Evolutionary conservation across 305 asterid genomes (phyloP).

Genomic region (Withania somnifera): DNA sequence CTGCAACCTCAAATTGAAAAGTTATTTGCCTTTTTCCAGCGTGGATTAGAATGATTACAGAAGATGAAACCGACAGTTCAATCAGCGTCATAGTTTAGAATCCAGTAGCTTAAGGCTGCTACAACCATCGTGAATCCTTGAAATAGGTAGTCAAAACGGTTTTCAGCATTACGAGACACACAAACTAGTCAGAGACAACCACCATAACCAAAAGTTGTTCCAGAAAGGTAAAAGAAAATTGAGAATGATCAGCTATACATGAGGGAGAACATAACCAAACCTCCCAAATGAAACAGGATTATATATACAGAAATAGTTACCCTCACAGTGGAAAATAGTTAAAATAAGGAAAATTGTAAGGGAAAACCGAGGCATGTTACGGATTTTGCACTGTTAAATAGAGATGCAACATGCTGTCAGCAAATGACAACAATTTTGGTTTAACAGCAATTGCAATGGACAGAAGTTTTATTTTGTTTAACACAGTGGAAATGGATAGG

Average conservation of each 20-base stretch:
- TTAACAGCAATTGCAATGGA: background rate
- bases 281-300: background rate
- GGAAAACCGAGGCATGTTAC: background rate
- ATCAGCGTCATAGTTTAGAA: background rate
- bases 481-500: background rate
- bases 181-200: background rate
- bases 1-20: conserved; percentile 5
- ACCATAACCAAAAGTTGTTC: background rate
- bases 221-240: background rate
- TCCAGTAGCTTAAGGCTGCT: background rate
- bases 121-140: background rate
- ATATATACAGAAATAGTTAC: background rate
- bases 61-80: background rate
- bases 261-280: background rate
- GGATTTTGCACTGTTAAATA: background rate
- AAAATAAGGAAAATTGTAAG: background rate
- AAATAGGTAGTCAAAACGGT: background rate
- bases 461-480: background rate
- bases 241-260: background rate
- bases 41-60: background rate
- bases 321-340: background rate
- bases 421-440: background rate
- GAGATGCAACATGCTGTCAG: background rate
- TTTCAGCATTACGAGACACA: background rate
- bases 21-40: background rate